Evolutionary conservation across 805 yeast genomes (phyloP), one percentile per base, ranked within the genome.

Genomic region (Lipomyces yamadae): DNA sequence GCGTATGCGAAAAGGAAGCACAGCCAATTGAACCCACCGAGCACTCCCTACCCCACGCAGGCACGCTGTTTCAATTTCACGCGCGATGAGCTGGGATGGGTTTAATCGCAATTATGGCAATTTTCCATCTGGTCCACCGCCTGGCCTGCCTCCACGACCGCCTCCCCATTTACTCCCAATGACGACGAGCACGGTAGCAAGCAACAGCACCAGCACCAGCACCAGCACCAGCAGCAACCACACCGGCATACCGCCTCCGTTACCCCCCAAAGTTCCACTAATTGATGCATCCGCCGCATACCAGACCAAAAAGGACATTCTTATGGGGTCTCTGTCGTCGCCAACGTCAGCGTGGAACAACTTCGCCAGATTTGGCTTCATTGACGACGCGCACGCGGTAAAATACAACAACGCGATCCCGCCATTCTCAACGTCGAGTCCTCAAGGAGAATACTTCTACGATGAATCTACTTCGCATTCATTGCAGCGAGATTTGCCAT

Each of bases 231-330:
- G n/a, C 24, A 24, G 24, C 24, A 24, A 24, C 24, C 24, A 24
- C 50, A 32, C 1, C n/a, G 30, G 10, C 48, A 13, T 13, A 13
- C 55, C 11, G 58, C 48, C 48, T 15, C 24, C 65, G 18, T 34
- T 58, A 42, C 66, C 66, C 3, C 66, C 66, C 2, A 58, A 63
- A 50, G 50, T 63, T 4, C 61, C 66, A 5, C 53, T 62, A 15
- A 15, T 15, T 42, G 48, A 13, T 7, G 7, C 8, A 24, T n/a
- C 29, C 45, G 59, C 18, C 34, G 24, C 56, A 50, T 24, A 24
- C 24, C 24, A 1, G 1, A 24, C 24, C 24, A 29, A 30, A 48
- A 42, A 29, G 55, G 32, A 53, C 35, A 33, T 29, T 18, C 55
- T 24, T 52, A 11, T 7, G 59, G 59, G 35, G 24, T 10, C 42